Evolutionary conservation across 2,329 filamentous ascomycete genomes (phyloP).

Genomic region (Aplosporella prunicola): DNA sequence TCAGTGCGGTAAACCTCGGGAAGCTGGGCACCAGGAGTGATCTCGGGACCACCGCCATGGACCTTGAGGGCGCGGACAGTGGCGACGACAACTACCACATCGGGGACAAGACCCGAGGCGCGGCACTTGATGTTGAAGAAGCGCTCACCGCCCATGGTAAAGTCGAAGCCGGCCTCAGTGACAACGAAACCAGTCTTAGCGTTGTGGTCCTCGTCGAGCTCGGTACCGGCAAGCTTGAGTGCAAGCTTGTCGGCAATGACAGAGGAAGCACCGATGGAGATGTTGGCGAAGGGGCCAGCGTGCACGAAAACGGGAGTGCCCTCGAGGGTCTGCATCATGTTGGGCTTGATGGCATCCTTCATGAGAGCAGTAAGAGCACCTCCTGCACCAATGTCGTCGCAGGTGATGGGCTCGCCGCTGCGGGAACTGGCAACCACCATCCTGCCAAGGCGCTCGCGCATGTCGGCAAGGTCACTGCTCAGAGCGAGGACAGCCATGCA

Average conservation of each 20-base stretch:
- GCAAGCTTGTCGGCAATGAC: conserved; percentile 92
- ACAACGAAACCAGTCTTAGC: conserved; percentile 86
- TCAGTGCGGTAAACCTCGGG: conserved; percentile 83
- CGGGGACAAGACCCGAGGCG: conserved; percentile 81
- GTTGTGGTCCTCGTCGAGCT: conserved; percentile 76
- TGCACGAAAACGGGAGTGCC: conserved; percentile 97
- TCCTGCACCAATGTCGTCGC: conserved; percentile 87
- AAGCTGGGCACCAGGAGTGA: conserved; percentile 77
- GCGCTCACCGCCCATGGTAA: conserved; percentile 98
- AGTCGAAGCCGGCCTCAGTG: conserved; percentile 96
- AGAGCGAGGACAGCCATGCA: conserved; percentile 97
- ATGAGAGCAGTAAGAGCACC: conserved; percentile 90
- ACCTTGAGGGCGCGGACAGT: conserved; percentile 95
- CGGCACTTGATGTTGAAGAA: conserved; percentile 99
- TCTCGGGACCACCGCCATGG: conserved; percentile 91
- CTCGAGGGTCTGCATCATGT: conserved; percentile 96
- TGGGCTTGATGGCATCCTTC: conserved; percentile 98
- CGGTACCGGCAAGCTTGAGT: conserved; percentile 89
- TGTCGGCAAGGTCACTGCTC: conserved; percentile 75
- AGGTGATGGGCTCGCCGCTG: conserved; percentile 82
- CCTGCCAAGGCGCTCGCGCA: conserved; percentile 84
- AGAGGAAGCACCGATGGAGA: conserved; percentile 93
- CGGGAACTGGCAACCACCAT: conserved; percentile 92
- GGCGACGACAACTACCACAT: conserved; percentile 89
- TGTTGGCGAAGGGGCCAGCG: conserved; percentile 95